These are phyloP conservation scores for Taphrina communis DNA, from an alignment of 1,139 yeast species.

Conservation along the genomic window DNA sequence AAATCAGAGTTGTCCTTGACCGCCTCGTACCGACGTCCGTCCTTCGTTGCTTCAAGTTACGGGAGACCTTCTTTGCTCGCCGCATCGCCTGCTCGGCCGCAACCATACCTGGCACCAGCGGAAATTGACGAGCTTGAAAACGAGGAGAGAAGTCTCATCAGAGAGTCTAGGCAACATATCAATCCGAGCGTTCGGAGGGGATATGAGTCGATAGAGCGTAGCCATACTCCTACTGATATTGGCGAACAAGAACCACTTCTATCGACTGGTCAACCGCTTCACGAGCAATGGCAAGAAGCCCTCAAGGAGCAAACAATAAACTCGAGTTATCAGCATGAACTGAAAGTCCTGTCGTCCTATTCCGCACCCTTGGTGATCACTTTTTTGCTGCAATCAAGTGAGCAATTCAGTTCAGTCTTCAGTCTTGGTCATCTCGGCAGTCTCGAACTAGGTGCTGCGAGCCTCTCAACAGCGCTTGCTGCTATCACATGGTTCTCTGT, in stretches of 20 bases:
- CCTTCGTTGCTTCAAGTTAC: constrained; percentile 34
- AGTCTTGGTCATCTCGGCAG: constrained; percentile 84
- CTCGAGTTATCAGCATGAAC: constrained; percentile 53
- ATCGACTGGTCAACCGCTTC: neutral
- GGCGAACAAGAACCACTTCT: neutral
- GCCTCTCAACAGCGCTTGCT: constrained; percentile 85
- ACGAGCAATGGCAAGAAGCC: constrained; percentile 23
- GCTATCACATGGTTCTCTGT: constrained; percentile 78
- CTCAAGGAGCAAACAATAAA: constrained; percentile 22
- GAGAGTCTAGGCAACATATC: constrained; percentile 11
- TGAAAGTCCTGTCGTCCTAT: constrained; percentile 53
- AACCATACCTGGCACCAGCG: constrained; percentile 17
- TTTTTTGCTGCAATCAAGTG: constrained; percentile 77
- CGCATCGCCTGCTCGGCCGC: constrained; percentile 22
- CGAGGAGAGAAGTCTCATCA: constrained; percentile 33
- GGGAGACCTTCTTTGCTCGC: constrained; percentile 25
- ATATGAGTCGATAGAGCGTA: neutral
- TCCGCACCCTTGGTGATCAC: constrained; percentile 74
- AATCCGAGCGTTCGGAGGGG: neutral
- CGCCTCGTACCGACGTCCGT: constrained; percentile 27
- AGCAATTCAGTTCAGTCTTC: constrained; percentile 82
- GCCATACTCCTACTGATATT: neutral
- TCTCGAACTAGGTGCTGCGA: constrained; percentile 75
- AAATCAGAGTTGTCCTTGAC: constrained; percentile 9
- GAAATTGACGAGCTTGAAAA: constrained; percentile 41